Conservation (phyloP, 345 rosid species). For the Carallia brachiata region DNA sequence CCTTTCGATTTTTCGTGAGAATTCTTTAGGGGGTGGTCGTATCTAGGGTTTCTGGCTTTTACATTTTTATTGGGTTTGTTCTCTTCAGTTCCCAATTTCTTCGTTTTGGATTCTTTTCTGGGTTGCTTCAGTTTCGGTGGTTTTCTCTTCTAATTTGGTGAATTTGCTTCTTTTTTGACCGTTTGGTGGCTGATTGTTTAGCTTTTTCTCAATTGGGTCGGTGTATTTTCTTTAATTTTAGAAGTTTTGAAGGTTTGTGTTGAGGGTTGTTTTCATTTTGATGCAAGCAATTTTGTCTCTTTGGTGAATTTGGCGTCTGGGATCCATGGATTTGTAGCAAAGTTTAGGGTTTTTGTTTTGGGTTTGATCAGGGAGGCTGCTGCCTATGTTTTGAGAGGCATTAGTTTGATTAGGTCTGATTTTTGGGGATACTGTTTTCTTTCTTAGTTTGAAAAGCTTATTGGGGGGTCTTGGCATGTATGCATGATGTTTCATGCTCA, state of each 20-base stretch:
- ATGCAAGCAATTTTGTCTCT: constrained; percentile 9
- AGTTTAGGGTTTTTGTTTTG: constrained; percentile 31
- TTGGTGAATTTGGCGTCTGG: constrained; percentile 23
- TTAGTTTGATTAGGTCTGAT: constrained; percentile 9
- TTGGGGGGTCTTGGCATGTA: constrained; percentile 52
- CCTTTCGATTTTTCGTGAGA: constrained; percentile 35
- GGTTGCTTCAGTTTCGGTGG: constrained; percentile 9
- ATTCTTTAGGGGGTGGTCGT: constrained; percentile 28
- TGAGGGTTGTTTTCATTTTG: constrained; percentile 24
- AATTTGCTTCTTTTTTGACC: constrained; percentile 14
- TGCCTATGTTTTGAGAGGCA: constrained; percentile 5
- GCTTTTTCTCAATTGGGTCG: constrained; percentile 26
- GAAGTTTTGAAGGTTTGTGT: constrained; percentile 4
- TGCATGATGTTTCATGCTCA: constrained; percentile 91
- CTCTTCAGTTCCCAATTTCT: not conserved
- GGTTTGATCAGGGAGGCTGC: constrained; percentile 13
- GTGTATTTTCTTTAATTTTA: constrained; percentile 18
- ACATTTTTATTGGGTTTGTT: constrained; percentile 16
- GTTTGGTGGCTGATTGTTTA: constrained; percentile 14
- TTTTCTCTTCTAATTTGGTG: constrained; percentile 11
- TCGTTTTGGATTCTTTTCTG: not conserved
- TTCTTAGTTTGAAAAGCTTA: constrained; percentile 7
- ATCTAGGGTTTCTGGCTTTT: constrained; percentile 36
- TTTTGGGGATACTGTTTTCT: constrained; percentile 3
- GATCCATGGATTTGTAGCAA: constrained; percentile 21